Evolutionary conservation across 768 basidiomycete species (phyloP), one percentile per base, ranked within the genome.

Genomic region (Mycena galopus): DNA sequence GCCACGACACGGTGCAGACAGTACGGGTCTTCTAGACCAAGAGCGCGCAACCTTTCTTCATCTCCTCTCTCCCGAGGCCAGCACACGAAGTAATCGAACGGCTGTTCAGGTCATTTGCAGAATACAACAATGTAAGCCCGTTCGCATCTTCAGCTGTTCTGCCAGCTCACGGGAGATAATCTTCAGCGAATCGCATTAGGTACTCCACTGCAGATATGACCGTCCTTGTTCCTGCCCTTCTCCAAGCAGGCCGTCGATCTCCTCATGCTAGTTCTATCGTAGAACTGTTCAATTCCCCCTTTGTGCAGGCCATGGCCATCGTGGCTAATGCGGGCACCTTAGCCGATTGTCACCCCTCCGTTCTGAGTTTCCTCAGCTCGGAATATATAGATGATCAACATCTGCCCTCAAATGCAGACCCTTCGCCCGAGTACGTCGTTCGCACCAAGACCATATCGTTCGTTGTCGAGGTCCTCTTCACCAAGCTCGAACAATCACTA

Each of bases 31-130:
- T 12, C 42, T 65, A 1, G 67, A 58, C 19, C 65, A 74, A 56
- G 73, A 70, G 16, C 60, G 69, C 19, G 37, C 27, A 4, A 74
- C 73, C 1, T 58, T 74, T 17, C 42, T 70, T 2, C 73, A 74
- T 64, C 61, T 74, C 2, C 65, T 74, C 17, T 74, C 73, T 12
- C 73, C 73, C 4, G 73, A 74, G 37, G 73, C 73, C 25, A 74
- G 73, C 39, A 59, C 55, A 6, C 58, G 73, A 19, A 71, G 69
- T 25, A 74, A 74, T 27, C 58, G 69, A 19, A 74, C 73, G 6
- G 73, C 73, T 9, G 68, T 51, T 25, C 63, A 66, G 39, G 73
- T 71, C 2, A 70, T 74, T 30, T 14, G 32, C 6, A 59, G 73
- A 16, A 73, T 69, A 9, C 72, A 73, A 19, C 47, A 59, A 12